These are phyloP conservation scores for Phytophthora pini DNA, from an alignment of 352 stramenopile genomes.

Conservation along the genomic window DNA sequence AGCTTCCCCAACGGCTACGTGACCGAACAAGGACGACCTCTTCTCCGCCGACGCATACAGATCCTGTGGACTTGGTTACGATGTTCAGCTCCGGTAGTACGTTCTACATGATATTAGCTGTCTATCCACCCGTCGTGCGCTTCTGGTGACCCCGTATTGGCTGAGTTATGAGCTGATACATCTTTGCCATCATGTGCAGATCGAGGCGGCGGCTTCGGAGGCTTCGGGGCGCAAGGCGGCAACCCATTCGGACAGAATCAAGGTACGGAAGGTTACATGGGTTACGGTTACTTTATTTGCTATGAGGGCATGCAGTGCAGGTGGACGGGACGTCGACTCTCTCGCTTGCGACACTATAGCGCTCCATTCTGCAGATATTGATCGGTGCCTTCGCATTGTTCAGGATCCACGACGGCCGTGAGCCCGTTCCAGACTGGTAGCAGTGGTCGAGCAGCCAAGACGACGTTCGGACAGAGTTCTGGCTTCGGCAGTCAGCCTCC, in stretches of 20 bases:
- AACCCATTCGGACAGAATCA: slow-evolving; percentile 49
- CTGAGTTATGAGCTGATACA: slow-evolving; percentile 15
- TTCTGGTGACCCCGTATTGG: not conserved
- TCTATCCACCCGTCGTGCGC: not conserved
- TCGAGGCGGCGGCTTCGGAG: slow-evolving; percentile 27
- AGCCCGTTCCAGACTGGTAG: slow-evolving; percentile 43
- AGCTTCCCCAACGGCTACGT: too few relatives aligned
- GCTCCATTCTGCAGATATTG: slow-evolving; percentile 38
- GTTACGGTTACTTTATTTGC: slow-evolving; percentile 8
- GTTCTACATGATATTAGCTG: slow-evolving; percentile 11
- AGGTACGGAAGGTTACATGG: slow-evolving; percentile 42
- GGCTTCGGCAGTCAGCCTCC: slow-evolving; percentile 32
- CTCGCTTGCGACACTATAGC: slow-evolving; percentile 4
- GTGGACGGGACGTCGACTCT: slow-evolving; percentile 10
- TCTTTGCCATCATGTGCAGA: slow-evolving; percentile 15
- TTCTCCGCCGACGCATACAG: not conserved
- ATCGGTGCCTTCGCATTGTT: slow-evolving; percentile 41
- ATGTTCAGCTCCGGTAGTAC: slow-evolving; percentile 52
- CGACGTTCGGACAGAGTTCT: slow-evolving; percentile 49
- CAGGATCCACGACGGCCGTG: slow-evolving; percentile 28
- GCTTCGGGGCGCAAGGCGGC: slow-evolving; percentile 27
- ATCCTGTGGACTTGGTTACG: not conserved
- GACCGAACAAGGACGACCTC: too few relatives aligned
- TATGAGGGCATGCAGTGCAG: slow-evolving; percentile 9
- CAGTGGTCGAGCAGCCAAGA: slow-evolving; percentile 15